phyloP scores from a whole-genome alignment of 768 basidiomycete genomes.

The Pisolithus albus region DNA sequence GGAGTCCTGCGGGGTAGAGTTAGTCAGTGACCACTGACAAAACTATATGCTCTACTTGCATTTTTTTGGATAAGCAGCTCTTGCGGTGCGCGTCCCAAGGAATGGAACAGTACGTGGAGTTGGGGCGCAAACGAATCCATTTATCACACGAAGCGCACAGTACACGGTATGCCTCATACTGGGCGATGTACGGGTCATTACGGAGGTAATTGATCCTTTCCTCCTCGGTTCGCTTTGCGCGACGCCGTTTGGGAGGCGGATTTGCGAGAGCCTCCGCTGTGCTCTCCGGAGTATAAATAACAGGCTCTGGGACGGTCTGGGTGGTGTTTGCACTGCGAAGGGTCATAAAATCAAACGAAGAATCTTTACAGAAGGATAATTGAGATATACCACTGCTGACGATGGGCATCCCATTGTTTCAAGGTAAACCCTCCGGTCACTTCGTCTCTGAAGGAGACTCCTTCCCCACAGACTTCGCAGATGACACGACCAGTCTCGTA shows the following conservation, averaged over 20 bases:
- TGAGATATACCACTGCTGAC: slow-evolving; percentile 45
- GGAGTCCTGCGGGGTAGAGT: slow-evolving; percentile 19
- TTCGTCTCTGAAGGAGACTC: slow-evolving; percentile 64
- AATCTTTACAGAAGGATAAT: slow-evolving; percentile 1
- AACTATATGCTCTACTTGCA: slow-evolving; percentile 35
- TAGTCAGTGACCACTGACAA: slow-evolving; percentile 3
- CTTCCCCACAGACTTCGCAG: slow-evolving; percentile 56
- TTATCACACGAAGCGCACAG: slow-evolving; percentile 77
- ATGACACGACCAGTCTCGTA: slow-evolving; percentile 61
- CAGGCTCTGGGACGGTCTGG: slow-evolving; percentile 28
- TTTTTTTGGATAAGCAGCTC: slow-evolving; percentile 73
- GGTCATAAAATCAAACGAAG: slow-evolving; percentile 4
- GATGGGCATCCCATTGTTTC: slow-evolving; percentile 66
- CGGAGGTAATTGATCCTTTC: slow-evolving; percentile 66
- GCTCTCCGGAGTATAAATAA: slow-evolving; percentile 39
- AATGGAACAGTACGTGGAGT: slow-evolving; percentile 83
- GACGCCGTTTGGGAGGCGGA: slow-evolving; percentile 55
- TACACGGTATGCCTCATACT: slow-evolving; percentile 75
- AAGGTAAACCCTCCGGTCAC: slow-evolving; percentile 55
- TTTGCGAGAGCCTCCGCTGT: slow-evolving; percentile 37
- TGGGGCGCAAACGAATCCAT: slow-evolving; percentile 80
- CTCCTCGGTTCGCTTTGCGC: slow-evolving; percentile 72
- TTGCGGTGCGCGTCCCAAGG: slow-evolving; percentile 85
- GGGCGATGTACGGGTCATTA: slow-evolving; percentile 69
- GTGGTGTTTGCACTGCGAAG: slow-evolving; percentile 24